Base-by-base conservation (phyloP, 2,329 filamentous ascomycete genomes). In the Sporothrix luriei region DNA sequence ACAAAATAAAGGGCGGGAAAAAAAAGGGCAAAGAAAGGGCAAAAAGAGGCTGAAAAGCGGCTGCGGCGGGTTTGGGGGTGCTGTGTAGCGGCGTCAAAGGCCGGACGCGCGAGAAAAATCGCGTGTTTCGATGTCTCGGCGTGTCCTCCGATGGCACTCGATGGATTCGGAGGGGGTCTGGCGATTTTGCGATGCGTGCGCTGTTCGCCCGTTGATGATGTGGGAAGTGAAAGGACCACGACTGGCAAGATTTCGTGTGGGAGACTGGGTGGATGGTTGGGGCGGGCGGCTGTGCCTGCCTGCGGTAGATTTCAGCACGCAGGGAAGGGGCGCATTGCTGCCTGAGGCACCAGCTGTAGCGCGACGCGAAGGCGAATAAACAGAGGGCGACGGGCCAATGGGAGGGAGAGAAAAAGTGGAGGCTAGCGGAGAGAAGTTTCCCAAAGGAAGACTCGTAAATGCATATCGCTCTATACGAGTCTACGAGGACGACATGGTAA, bases 101-200 rank as follows among this genome's bases (percentile, higher is more conserved):
- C 76, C 77, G 75, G 76, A 79, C 78, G 80, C 79, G 82, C 79
- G 80, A 82, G 78, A 79, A 82, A 84, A 73, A 82, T 82, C 81
- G 85, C 83, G 84, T 84, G 61, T 81, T 80, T 81, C 83, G 80
- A 79, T 80, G 81, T 81, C 82, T 79, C 81, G 80, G 80, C 49
- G 46, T 78, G 79, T 82, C 80, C 83, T 79, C 78, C 80, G 84
- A 87, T 86, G 84, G 82, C 78, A 80, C 80, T 83, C 80, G 84
- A 87, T 87, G 84, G 79, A 83, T 84, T 83, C 82, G 82, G 82
- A 83, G 82, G 82, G 80, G 83, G 83, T 84, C 81, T 83, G 83
- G 84, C 82, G 84, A 85, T 85, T 84, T 85, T 85, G 83, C 80
- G 84, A 87, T 87, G 84, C 84, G 85, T 84, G 84, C 78, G 79